Evolutionary conservation across 1,139 yeast species (phyloP).

Genomic region (Yamadazyma spencermartinsiae): DNA sequence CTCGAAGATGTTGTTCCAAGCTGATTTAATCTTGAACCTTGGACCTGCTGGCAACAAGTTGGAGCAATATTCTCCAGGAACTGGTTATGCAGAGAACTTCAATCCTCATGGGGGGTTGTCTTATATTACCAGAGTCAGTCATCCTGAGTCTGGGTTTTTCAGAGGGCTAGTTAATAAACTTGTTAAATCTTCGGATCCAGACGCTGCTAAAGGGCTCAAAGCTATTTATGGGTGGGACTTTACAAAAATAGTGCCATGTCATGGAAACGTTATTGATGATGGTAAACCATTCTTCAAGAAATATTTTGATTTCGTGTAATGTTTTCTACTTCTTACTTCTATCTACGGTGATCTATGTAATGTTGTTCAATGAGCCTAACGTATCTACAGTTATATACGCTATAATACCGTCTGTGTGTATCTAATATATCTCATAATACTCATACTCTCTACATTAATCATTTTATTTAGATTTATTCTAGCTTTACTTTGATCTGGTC

Average conservation of each 20-base stretch:
- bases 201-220: constrained; percentile 26
- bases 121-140: constrained; percentile 34
- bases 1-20: constrained; percentile 51
- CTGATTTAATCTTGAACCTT: constrained; percentile 58
- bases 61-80: constrained; percentile 45
- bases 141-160: constrained; percentile 39
- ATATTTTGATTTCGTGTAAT: constrained; percentile 13
- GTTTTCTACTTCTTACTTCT: not conserved
- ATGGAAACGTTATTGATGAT: constrained; percentile 55
- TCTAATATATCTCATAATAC: too few species aligned
- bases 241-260: constrained; percentile 53
- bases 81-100: constrained; percentile 31
- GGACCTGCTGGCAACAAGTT: constrained; percentile 25
- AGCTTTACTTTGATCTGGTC: too few species aligned
- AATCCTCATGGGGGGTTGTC: constrained; percentile 45
- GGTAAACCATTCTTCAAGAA: constrained; percentile 36
- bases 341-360: too few species aligned
- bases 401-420: too few species aligned
- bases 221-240: constrained; percentile 47
- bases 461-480: too few species aligned
- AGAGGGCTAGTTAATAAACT: constrained; percentile 30
- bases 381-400: too few species aligned
- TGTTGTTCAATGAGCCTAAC: too few species aligned
- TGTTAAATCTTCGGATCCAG: constrained; percentile 18
- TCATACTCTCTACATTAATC: too few species aligned